phyloP scores from a whole-genome alignment of 306 rosid genomes.

The Glycine soja region DNA sequence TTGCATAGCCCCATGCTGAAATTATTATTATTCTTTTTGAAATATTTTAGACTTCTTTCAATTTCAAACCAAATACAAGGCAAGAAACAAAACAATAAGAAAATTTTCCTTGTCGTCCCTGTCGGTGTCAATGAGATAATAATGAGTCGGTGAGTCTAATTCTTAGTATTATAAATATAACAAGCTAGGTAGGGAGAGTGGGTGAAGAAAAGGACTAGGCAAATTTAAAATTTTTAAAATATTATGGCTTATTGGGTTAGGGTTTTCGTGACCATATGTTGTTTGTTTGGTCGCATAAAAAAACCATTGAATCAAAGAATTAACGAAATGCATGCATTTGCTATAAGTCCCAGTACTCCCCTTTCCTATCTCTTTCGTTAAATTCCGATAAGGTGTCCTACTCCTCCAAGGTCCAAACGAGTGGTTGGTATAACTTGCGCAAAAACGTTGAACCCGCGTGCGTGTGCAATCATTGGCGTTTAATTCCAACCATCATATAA shows the following conservation, averaged over 20 bases:
- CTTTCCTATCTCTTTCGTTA: conserved; percentile 39
- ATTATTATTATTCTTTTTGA: not conserved
- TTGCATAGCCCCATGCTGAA: not conserved
- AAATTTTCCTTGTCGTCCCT: conserved; percentile 27
- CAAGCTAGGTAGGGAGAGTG: not conserved
- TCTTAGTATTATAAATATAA: not conserved
- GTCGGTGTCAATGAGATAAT: conserved; percentile 29
- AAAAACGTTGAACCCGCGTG: conserved; percentile 29
- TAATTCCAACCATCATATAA: not conserved
- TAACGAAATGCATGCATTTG: conserved; percentile 20
- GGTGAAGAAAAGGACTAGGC: conserved; percentile 37
- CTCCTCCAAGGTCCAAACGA: conserved; percentile 15
- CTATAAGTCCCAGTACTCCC: not conserved
- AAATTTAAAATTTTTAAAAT: conserved; percentile 34
- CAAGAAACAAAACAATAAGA: conserved; percentile 4
- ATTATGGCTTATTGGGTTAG: not conserved
- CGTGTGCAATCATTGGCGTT: conserved; percentile 46
- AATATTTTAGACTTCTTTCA: conserved; percentile 5
- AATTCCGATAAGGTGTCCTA: conserved; percentile 19
- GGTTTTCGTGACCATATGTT: not conserved
- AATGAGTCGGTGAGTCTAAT: conserved; percentile 28
- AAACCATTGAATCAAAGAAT: conserved; percentile 29
- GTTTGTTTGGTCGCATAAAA: conserved; percentile 37
- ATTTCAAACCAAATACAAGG: conserved; percentile 20
- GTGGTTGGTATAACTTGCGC: not conserved